Evolutionary conservation across 2,329 filamentous ascomycete genomes (phyloP), one percentile per base, ranked within the genome.

Genomic region (Fusarium vanettenii): DNA sequence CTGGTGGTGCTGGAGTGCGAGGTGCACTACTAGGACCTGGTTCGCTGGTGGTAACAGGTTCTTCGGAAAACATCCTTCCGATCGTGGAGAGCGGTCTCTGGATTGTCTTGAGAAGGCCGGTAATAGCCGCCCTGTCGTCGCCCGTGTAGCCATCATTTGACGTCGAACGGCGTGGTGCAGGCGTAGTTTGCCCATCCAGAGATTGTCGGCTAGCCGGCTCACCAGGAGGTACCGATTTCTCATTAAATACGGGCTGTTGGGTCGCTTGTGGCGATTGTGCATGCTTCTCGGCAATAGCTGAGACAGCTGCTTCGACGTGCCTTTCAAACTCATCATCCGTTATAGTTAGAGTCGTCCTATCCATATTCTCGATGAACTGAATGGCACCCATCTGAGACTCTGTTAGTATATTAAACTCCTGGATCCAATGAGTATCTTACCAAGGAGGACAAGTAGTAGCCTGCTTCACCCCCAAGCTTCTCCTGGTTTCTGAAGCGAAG

Each of bases 401-500:
- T 39, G 48, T 79, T 61, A 79, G 5, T 5, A 25, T n/a, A 10
- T 2, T 11, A 10, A 4, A 11, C 60, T 63, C 45, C 59, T 56
- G 18, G 6, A n/a, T 5, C 35, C 10, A n/a, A 13, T 29, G 9
- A 2, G 56, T n/a, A 11, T 80, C 89, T 79, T 85, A 95, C 93
- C 76, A 99, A 85, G 9, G 97, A 98, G 35, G 96, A 98, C 65
- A 99, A 90, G 83, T 99, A 99, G 84, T 99, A 99, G 14, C 97
- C 97, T 16, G 97, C 96, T 86, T 99, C 97, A n/a, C 97, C 97
- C 27, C 94, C 94, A 1, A 99, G 91, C 82, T 98, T 98, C 63
- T 99, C 97, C 83, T 98, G 97, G 80, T 98, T 98, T 61, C 97
- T 92, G 86, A 99, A 99, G 55, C 97, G 92, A 61, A 98, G 87